Evolutionary conservation across 345 rosid species (phyloP), one percentile per base, ranked within the genome.

Genomic region (Gossypium herbaceum): DNA sequence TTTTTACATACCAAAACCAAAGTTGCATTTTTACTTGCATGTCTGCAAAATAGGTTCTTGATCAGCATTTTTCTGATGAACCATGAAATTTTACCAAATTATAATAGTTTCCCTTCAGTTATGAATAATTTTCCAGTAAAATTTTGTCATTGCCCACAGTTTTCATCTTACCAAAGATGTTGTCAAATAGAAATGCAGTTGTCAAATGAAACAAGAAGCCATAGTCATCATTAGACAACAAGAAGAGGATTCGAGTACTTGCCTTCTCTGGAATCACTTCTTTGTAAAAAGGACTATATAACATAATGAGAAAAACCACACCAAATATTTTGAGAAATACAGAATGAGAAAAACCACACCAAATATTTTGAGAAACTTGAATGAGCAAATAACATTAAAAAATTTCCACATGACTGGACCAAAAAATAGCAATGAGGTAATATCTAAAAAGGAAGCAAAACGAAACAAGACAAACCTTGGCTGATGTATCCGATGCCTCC

Each of bases 201-300:
- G 54, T 10, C 34, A 45, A 45, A 60, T 17, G 52, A 20, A 27
- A 47, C 44, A 25, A 9, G 12, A 48, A 55, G 27, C 2, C 19
- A 20, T 39, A 24, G 57, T 50, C 71, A 19, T 52, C 16, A 61
- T 17, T 44, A 69, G 55, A 58, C 4, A 47, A 16, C 19, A 50
- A 70, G 75, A 54, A 50, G 10, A 60, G 41, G 10, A 12, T 3
- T 48, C 9, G 41, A 63, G 62, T 63, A 58, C 60, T 62, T 84
- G 91, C 98, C 97, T 94, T 94, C 84, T 94, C 98, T 7, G 98
- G 98, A 64, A 75, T 89, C 76, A 94, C 87, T 85, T 94, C 98
- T 85, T 94, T 94, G 82, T 92, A 20, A 20, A 20, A 20, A 20
- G 22, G 22, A 20, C 22, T 20, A 20, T 20, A 20, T 20, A 20